These are phyloP conservation scores for Blastobotrys proliferans DNA, from an alignment of 1,139 yeast genomes.

Conservation along the genomic window DNA sequence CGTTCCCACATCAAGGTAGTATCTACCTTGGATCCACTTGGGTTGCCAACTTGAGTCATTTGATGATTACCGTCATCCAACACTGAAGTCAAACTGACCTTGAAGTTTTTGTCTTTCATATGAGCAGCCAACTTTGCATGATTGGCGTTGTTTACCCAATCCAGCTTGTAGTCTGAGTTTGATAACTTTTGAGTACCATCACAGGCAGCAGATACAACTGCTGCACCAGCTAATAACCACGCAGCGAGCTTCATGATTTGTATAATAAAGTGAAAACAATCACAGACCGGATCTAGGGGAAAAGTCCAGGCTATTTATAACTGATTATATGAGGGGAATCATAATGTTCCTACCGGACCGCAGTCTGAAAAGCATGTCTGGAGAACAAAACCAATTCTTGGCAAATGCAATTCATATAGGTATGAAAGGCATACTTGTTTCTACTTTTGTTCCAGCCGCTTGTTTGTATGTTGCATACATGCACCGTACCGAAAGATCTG, in stretches of 20 bases:
- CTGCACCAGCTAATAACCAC: neutral
- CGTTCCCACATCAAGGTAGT: constrained; percentile 11
- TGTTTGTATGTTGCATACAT: too few species aligned
- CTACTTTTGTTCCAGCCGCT: too few species aligned
- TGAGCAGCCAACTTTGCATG: constrained; percentile 5
- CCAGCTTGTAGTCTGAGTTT: neutral
- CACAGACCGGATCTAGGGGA: too few species aligned
- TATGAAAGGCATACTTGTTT: too few species aligned
- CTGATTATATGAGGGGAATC: too few species aligned
- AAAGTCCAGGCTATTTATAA: too few species aligned
- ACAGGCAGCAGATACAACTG: constrained; percentile 1
- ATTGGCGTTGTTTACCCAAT: neutral
- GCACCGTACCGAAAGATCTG: too few species aligned
- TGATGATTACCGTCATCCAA: constrained; percentile 13
- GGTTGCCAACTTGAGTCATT: constrained; percentile 2
- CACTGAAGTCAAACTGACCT: constrained; percentile 12
- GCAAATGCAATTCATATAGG: too few species aligned
- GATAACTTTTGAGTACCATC: constrained; percentile 7
- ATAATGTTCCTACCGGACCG: too few species aligned
- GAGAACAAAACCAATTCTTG: too few species aligned
- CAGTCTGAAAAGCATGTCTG: too few species aligned
- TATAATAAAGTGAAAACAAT: neutral
- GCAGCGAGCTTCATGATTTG: neutral
- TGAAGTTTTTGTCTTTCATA: constrained; percentile 9
- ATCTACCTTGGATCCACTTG: constrained; percentile 5